Evolutionary conservation across 169 alveolate species (phyloP).

Genomic region (Plasmodium reichenowi): DNA sequence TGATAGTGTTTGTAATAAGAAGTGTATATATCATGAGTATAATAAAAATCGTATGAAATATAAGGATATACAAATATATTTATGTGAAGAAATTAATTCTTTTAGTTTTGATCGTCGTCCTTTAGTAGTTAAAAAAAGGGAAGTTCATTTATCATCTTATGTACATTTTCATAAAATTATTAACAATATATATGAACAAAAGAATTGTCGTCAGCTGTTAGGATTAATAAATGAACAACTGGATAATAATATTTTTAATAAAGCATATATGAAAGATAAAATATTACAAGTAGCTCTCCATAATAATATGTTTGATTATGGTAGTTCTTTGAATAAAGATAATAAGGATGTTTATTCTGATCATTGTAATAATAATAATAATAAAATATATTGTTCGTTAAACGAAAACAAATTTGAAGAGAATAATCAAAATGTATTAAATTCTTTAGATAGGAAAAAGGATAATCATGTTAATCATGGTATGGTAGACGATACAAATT

Average conservation of each 20-base stretch:
- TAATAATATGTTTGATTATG: background rate
- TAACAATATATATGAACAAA: background rate
- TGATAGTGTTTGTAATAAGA: slow-evolving; percentile 53
- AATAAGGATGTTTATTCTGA: background rate
- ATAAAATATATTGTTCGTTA: background rate
- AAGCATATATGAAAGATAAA: slow-evolving; percentile 3
- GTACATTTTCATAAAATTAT: slow-evolving; percentile 59
- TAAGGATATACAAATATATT: slow-evolving; percentile 41
- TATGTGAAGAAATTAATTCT: slow-evolving; percentile 64
- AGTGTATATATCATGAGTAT: slow-evolving; percentile 23
- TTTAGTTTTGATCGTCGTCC: slow-evolving; percentile 65
- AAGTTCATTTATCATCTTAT: slow-evolving; percentile 40
- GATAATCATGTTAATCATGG: no score
- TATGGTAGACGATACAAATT: no score
- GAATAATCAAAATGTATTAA: no score
- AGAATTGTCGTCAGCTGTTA: background rate
- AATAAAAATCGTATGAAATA: slow-evolving; percentile 31
- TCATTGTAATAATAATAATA: background rate
- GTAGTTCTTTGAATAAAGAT: background rate
- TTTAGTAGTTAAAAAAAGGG: slow-evolving; percentile 48
- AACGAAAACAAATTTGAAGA: no score
- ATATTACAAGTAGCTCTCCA: background rate
- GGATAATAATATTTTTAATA: slow-evolving; percentile 41
- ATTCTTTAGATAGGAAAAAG: no score
- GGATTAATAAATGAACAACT: slow-evolving; percentile 14